Evolutionary conservation across 1,139 yeast species (phyloP), one percentile per base, ranked within the genome.

Genomic region (Zygosaccharomyces pseudobailii): DNA sequence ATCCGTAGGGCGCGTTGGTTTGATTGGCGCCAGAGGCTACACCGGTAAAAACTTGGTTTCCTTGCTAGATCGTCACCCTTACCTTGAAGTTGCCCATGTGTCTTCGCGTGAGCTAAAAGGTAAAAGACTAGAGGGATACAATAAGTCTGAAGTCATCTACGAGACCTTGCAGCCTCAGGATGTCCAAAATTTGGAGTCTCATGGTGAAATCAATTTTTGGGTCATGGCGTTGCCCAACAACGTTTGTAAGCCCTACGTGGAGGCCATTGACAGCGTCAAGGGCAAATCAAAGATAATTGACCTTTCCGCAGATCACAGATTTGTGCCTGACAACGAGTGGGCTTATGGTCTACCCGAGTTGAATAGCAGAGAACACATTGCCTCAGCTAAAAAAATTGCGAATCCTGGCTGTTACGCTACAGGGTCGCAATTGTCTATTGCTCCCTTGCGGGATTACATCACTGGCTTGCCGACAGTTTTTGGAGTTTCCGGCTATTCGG

Each of bases 391-490:
- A 62, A 86, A 84, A 67, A 87, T 92, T 54, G 83, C 97, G 5
- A 92, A 94, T 71, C 99, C 99, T 3, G 99, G 98, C 45, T 92
- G 99, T 73, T 92, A 90, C 66, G 97, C 98, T 17, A 92, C 98
- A 43, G 97, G 95, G 46, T 95, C 97, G 5, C 97, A 94, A 73
- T 71, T 88, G 42, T 94, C 96, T 7, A 84, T 94, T 65, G 83
- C 94, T 36, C 99, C 98, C 30, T 73, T 94, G 60, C 67, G 72
- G 27, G 80, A 82, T 33, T 79, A 76, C 63, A 70, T 80, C 38
- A 68, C 71, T 20, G 92, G 94, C 25, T 74, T 77, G 32, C 97
- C 99, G 43, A 74, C 88, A 4, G 75, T 92, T 20, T 92, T 92
- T 67, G 98, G 98, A 65, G 94, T 92, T 34, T 87, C 96, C 42